A percentile compares a stretch with the other conserved stretches of the same genome.
Evolutionary conservation across 306 rosid species (phyloP).

Genomic region (Biancaea sappan): DNA sequence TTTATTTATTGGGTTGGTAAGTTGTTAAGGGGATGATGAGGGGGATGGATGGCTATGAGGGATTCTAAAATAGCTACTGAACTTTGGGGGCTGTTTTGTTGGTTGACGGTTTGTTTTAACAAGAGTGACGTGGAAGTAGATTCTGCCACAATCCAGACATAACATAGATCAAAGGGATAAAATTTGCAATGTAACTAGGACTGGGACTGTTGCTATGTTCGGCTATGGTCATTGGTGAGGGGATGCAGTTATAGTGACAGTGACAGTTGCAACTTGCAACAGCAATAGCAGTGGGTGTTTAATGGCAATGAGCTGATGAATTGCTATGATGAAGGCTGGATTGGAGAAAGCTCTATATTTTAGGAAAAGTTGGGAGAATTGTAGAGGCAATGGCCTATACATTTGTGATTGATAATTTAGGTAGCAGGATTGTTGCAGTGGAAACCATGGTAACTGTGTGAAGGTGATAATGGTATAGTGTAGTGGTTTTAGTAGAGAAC

Average conservation of each 20-base stretch:
- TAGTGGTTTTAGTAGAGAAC: no score
- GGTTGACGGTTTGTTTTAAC: background rate
- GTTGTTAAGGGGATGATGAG: background rate
- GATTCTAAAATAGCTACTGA: background rate
- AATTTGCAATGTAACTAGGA: background rate
- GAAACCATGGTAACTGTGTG: background rate
- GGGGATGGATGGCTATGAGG: background rate
- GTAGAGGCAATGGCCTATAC: background rate
- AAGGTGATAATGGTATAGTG: background rate
- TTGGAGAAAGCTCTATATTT: background rate
- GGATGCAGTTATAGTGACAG: background rate
- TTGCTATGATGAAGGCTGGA: background rate
- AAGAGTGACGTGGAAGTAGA: background rate
- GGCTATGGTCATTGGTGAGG: background rate
- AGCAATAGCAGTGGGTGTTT: background rate
- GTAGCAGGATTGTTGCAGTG: background rate
- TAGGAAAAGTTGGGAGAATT: background rate
- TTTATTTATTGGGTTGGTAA: background rate
- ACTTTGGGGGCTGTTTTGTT: background rate
- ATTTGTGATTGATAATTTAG: background rate
- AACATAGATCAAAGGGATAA: background rate
- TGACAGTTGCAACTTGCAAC: background rate
- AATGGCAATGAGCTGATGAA: background rate
- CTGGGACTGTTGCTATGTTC: background rate
- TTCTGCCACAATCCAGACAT: background rate